Conservation (phyloP, 2,329 filamentous ascomycete species). For the Botrytis pseudocinerea region DNA sequence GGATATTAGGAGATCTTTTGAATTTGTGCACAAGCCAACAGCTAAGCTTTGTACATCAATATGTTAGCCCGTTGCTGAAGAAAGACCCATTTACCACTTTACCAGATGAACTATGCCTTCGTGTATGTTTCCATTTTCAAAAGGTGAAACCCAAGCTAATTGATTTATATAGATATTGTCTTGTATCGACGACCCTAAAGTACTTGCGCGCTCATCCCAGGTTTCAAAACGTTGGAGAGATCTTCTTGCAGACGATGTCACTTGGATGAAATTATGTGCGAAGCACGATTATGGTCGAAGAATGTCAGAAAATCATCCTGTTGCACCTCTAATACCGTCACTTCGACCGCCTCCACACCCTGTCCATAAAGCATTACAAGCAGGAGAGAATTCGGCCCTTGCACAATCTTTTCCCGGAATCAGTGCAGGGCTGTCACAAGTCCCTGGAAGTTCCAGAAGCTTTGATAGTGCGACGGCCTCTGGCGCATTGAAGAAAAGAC, state of each 20-base stretch:
- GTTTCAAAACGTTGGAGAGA: slow-evolving; percentile 96
- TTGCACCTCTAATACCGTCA: slow-evolving; percentile 29
- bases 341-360: slow-evolving; percentile 38
- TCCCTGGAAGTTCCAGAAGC: slow-evolving; percentile 46
- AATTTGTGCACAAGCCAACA: slow-evolving; percentile 95
- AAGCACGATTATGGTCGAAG: slow-evolving; percentile 83
- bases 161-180: slow-evolving; percentile 70
- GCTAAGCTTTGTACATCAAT: slow-evolving; percentile 93
- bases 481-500: slow-evolving; percentile 41
- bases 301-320: slow-evolving; percentile 46
- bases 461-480: slow-evolving; percentile 53
- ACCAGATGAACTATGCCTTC: slow-evolving; percentile 87
- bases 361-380: slow-evolving; percentile 29
- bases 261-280: slow-evolving; percentile 95
- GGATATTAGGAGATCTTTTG: slow-evolving; percentile 81
- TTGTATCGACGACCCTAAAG: slow-evolving; percentile 95
- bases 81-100: slow-evolving; percentile 93
- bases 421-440: slow-evolving; percentile 42
- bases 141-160: slow-evolving; percentile 7
- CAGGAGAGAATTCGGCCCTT: slow-evolving; percentile 24
- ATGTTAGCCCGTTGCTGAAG: slow-evolving; percentile 90
- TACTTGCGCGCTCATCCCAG: slow-evolving; percentile 87
- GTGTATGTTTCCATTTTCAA: slow-evolving; percentile 56
- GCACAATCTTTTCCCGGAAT: slow-evolving; percentile 50
- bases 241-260: slow-evolving; percentile 91